Conservation (phyloP, 495 filamentous ascomycete genomes). For the Aspergillus ostianus region DNA sequence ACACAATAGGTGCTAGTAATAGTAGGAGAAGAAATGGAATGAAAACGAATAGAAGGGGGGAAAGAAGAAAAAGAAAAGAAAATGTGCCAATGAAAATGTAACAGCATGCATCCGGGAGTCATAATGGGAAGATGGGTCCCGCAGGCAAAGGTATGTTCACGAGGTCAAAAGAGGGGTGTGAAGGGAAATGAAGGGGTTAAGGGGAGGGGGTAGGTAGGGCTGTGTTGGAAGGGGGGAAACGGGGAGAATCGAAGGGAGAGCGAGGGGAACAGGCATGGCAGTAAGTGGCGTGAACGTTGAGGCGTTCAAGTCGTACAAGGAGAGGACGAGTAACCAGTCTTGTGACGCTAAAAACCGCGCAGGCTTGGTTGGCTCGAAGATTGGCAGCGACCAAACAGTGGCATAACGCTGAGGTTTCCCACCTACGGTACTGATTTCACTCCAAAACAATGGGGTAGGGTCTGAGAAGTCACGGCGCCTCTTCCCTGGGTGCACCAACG, state of each 20-base stretch:
- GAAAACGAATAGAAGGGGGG: constrained; percentile 23
- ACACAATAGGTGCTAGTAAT: neutral
- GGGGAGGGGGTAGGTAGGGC: neutral
- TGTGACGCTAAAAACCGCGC: neutral
- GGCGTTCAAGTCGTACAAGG: constrained; percentile 8
- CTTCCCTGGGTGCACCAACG: constrained; percentile 14
- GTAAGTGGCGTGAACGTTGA: constrained; percentile 13
- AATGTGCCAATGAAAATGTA: constrained; percentile 21
- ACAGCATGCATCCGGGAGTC: constrained; percentile 20
- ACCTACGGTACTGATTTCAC: constrained; percentile 8
- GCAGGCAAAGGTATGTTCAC: neutral
- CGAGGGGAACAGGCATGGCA: constrained; percentile 7
- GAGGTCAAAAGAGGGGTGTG: neutral
- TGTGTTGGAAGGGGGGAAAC: neutral
- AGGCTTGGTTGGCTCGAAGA: constrained; percentile 3
- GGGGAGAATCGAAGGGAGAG: constrained; percentile 20
- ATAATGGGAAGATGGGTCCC: constrained; percentile 1
- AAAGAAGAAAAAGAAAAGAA: constrained; percentile 34
- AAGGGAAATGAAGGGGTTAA: neutral
- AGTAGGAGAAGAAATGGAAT: constrained; percentile 13
- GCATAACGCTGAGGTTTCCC: constrained; percentile 18
- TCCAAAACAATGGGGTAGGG: constrained; percentile 7
- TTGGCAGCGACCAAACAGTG: constrained; percentile 7
- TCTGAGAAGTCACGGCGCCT: constrained; percentile 10
- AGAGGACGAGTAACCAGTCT: neutral